Evolutionary conservation across 108 stramenopile species (phyloP).

Genomic region (Skeletonema costatum): DNA sequence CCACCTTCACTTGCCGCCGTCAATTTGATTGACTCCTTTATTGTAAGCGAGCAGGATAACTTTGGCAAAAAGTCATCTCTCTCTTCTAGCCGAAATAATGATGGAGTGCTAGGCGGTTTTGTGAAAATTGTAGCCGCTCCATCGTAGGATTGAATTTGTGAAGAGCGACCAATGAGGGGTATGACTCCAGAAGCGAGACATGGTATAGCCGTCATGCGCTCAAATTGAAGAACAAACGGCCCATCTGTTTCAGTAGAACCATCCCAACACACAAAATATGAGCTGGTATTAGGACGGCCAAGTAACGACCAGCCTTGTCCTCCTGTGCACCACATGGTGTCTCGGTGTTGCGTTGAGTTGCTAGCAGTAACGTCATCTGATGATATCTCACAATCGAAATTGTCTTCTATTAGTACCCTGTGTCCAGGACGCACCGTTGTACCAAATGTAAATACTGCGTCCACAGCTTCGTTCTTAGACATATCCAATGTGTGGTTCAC

Average conservation of each 20-base stretch:
- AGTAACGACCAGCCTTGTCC: slow-evolving; percentile 54
- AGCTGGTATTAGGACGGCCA: slow-evolving; percentile 22
- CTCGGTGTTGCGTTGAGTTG: background rate
- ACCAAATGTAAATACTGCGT: background rate
- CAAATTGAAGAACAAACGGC: slow-evolving; percentile 50
- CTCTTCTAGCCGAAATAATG: slow-evolving; percentile 13
- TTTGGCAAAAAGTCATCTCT: slow-evolving; percentile 10
- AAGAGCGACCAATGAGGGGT: slow-evolving; percentile 23
- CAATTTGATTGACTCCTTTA: slow-evolving; percentile 35
- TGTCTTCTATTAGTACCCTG: slow-evolving; percentile 14
- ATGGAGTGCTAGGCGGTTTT: slow-evolving; percentile 7
- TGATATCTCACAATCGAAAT: background rate
- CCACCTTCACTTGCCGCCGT: slow-evolving; percentile 36
- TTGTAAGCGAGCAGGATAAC: slow-evolving; percentile 12
- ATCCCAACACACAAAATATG: slow-evolving; percentile 82
- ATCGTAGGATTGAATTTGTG: background rate
- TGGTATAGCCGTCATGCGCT: background rate
- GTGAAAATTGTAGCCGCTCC: background rate
- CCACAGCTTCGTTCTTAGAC: background rate
- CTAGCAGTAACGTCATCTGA: background rate
- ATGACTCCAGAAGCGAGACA: slow-evolving; percentile 22
- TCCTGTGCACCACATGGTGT: slow-evolving; percentile 27
- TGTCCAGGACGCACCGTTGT: slow-evolving; percentile 24
- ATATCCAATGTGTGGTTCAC: slow-evolving; percentile 29
- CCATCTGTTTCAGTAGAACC: slow-evolving; percentile 63